These are phyloP conservation scores for Metschnikowia shivogae DNA, from an alignment of 805 yeast species.

Conservation along the genomic window DNA sequence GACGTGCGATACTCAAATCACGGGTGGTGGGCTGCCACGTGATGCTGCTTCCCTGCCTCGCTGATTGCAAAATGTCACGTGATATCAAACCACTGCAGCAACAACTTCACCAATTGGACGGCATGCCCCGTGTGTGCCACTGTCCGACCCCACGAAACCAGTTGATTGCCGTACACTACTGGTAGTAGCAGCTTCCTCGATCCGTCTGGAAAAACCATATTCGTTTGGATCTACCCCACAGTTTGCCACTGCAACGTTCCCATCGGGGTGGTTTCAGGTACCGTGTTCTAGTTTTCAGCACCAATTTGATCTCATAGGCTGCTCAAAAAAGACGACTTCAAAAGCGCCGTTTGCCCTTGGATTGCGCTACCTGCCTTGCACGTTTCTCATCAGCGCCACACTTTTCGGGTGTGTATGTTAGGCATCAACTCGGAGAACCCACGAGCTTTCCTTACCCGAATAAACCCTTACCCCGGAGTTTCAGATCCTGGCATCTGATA, in stretches of 20 bases:
- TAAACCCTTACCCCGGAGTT: too few relatives aligned
- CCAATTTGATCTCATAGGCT: not conserved
- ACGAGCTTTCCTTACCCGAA: not conserved
- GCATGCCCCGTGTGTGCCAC: not conserved
- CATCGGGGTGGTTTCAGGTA: too few relatives aligned
- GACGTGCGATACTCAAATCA: conserved; percentile 5
- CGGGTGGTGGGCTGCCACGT: not conserved
- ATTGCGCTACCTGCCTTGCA: not conserved
- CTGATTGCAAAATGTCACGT: conserved; percentile 20
- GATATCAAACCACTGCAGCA: conserved; percentile 5
- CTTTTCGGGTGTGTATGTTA: not conserved
- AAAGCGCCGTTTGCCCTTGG: not conserved
- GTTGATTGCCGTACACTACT: too few relatives aligned
- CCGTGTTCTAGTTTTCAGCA: too few relatives aligned
- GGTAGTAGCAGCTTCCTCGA: too few relatives aligned
- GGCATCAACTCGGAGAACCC: not conserved
- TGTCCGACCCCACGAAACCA: too few relatives aligned
- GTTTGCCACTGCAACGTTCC: too few relatives aligned
- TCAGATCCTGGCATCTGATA: too few relatives aligned
- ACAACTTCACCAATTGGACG: not conserved
- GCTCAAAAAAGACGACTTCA: not conserved
- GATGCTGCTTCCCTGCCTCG: not conserved
- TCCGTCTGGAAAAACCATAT: too few relatives aligned
- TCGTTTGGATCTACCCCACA: too few relatives aligned
- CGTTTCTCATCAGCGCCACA: conserved; percentile 2